phyloP scores from a whole-genome alignment of 352 stramenopile genomes.

The Pythium apleroticum region DNA sequence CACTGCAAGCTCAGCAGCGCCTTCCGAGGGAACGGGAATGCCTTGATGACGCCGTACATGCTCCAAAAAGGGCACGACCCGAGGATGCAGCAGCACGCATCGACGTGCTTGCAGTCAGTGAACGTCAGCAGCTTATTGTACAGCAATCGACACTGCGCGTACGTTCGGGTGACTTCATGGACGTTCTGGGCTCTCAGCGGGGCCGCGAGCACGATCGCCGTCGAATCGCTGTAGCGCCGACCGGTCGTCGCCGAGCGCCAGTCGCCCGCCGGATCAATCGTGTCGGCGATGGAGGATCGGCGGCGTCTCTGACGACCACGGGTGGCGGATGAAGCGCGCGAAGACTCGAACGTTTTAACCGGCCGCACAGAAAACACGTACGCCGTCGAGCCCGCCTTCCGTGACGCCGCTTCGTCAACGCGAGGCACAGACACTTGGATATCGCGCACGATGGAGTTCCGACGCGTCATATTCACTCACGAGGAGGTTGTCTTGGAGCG shows the following conservation, averaged over 20 bases:
- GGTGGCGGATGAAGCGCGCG: not conserved
- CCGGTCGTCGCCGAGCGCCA: constrained; percentile 17
- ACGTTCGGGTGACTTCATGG: constrained; percentile 50
- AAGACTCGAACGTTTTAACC: constrained; percentile 14
- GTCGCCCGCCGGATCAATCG: constrained; percentile 1
- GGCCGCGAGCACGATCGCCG: constrained; percentile 21
- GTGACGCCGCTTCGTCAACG: constrained; percentile 28
- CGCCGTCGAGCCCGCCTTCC: constrained; percentile 27
- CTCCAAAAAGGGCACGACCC: constrained; percentile 65
- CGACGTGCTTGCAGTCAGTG: constrained; percentile 41
- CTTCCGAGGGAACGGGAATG: constrained; percentile 51
- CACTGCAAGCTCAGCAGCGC: constrained; percentile 51
- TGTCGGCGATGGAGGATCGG: constrained; percentile 24
- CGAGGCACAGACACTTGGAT: constrained; percentile 49
- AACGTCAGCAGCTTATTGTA: constrained; percentile 42
- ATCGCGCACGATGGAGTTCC: constrained; percentile 41
- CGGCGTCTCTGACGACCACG: constrained; percentile 27
- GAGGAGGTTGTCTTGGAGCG: no score
- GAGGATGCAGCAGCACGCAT: constrained; percentile 48
- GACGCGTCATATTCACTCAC: not conserved
- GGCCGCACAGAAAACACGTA: constrained; percentile 57
- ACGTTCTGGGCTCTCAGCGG: constrained; percentile 17
- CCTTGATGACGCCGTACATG: constrained; percentile 39
- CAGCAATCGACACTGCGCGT: constrained; percentile 52
- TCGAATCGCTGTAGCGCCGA: constrained; percentile 21